Evolutionary conservation across 1,139 yeast species (phyloP), one percentile per base, ranked within the genome.

Genomic region (Wickerhamiella pararugosa): DNA sequence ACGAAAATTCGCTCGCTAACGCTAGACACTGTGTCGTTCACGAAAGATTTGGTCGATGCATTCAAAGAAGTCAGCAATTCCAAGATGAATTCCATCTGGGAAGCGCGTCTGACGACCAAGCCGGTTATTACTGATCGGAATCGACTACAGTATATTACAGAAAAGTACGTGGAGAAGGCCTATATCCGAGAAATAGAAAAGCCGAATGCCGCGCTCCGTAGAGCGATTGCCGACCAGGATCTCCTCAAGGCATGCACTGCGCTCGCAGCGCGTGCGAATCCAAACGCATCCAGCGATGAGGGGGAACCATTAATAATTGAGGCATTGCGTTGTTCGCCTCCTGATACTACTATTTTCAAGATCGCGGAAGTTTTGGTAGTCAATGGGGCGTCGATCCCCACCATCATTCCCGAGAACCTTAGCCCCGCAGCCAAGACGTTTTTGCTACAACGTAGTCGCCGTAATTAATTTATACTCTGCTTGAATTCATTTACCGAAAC

Each of bases 1-100:
- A 79, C 94, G 25, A 73, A 73, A 50, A 80, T 86, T 5, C 75
- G 92, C 49, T 82, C 94, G 0, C 64, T 90, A 49, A 79, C 93
- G 1, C 69, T 86, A 53, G 98, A 90, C 55, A 67, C 70, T 1
- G 59, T 55, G 2, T 63, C 69, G 9, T 90, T 96, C 86, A 62
- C 70, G 4, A 63, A 58, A 28, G 78, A 75, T 39, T 74, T 83
- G 52, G 59, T 81, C 11, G 78, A 72, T 32, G 57, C 69, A 29
- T 61, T 84, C 42, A 66, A 72, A 45, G 63, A 70, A 42, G 73
- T 79, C 25, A 82, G 87, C 30, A 87, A 90, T 58, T 69, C 67
- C 45, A 62, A 65, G 47, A 75, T 84, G 31, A 78, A 75, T 53
- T 62, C 66, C 34, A 65, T 74, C 44, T 86, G 71, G 69, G 79